Evolutionary conservation across 1,284 basidiomycete species (phyloP), one percentile per base, ranked within the genome.

Genomic region (Ustilago lituana): DNA sequence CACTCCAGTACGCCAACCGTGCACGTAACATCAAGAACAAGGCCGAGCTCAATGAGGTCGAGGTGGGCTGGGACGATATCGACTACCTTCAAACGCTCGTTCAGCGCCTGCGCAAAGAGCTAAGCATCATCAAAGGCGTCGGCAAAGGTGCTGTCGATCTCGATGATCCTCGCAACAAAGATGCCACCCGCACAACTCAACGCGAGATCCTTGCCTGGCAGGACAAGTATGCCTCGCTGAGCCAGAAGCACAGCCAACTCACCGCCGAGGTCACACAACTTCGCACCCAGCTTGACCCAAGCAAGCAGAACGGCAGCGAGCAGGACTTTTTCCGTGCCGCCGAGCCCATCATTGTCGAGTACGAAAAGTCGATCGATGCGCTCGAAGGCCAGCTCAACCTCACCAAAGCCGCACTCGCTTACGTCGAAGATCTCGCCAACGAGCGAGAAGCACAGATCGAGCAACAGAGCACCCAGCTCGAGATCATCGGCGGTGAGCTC

Each of bases 61-160:
- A 98, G 83, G 92, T 93, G 47, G 96, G 95, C 4, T 99, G 95
- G 95, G 94, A 98, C 71, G 95, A 98, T 82, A 85, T 98, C 4
- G 94, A 97, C 79, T 94, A 96, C 88, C 85, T 98, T 41, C 96
- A 98, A 83, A 66, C 63, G 9, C 74, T 75, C 33, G 80, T 81
- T 8, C 57, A 72, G 33, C 74, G 74, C 64, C 85, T 98, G 43
- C 88, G 96, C 43, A 93, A 90, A 82, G 94, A 98, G 71, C 81
- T 98, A 59, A 92, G 91, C 76, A 74, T 78, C 11, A 82, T 93
- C 72, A 91, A 92, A 82, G 88, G 90, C 31, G 88, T 89, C 23
- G 73, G 72, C 26, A 62, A 61, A 24, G 73, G 69, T 36, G 39
- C 39, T 5, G 50, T 65, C 20, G 65, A 68, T n/a, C 48, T 67